These are phyloP conservation scores for Stellera chamaejasme DNA, from an alignment of 345 rosid genomes.

Conservation along the genomic window DNA sequence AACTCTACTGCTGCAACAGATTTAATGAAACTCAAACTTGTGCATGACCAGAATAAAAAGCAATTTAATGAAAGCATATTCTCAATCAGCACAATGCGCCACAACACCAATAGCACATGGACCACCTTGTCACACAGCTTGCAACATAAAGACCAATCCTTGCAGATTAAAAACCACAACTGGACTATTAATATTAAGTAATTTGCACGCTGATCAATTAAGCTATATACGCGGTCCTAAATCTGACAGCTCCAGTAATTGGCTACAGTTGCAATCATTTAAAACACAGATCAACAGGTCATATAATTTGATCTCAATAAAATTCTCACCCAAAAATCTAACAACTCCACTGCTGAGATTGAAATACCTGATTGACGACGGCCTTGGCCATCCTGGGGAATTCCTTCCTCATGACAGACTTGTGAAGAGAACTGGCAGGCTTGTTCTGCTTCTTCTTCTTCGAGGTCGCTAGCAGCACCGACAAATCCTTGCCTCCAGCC, in stretches of 20 bases:
- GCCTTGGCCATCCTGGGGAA: conserved; percentile 72
- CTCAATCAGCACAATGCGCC: too few species aligned
- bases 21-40: too few species aligned
- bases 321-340: too few species aligned
- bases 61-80: too few species aligned
- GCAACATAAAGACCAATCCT: too few species aligned
- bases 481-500: conserved; percentile 51
- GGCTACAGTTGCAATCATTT: background rate
- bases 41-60: too few species aligned
- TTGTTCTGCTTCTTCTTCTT: conserved; percentile 86
- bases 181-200: background rate
- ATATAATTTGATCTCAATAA: too few species aligned
- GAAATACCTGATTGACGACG: conserved; percentile 51
- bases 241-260: background rate
- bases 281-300: background rate
- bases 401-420: conserved; percentile 60
- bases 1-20: too few species aligned
- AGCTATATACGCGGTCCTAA: background rate
- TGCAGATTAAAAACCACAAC: too few species aligned
- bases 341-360: background rate
- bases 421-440: conserved; percentile 56
- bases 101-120: too few species aligned
- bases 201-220: background rate
- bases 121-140: too few species aligned
- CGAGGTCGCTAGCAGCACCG: conserved; percentile 57